A percentile compares a stretch with the other conserved stretches of the same genome.
phyloP scores from a whole-genome alignment of 495 filamentous ascomycete genomes.

The Neurospora discreta region DNA sequence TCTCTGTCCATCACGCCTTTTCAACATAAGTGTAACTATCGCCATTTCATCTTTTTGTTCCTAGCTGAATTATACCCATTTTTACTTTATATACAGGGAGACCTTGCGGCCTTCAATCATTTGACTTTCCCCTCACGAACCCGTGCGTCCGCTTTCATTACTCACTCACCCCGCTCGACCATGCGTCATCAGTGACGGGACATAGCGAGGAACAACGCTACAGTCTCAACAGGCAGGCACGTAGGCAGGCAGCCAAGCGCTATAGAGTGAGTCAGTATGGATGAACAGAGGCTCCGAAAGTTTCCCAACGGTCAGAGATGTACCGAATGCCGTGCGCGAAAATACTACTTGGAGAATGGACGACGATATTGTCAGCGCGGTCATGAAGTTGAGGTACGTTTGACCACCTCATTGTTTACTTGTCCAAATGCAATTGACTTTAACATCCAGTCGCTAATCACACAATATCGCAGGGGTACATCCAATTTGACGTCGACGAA shows the following conservation, averaged over 20 bases:
- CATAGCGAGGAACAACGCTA: not conserved
- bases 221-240: not conserved
- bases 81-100: not conserved
- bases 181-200: not conserved
- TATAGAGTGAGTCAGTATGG: not conserved
- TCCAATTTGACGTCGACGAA: conserved; percentile 54
- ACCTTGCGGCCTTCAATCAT: not conserved
- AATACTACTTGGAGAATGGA: conserved; percentile 39
- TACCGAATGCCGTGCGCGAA: conserved; percentile 35
- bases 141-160: not conserved
- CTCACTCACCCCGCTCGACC: not conserved
- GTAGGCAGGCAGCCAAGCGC: not conserved
- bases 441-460: not conserved
- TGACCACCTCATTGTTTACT: not conserved
- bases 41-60: not conserved
- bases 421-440: not conserved
- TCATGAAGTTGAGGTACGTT: conserved; percentile 36
- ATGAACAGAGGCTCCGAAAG: conserved; percentile 6
- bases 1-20: not conserved
- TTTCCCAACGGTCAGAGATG: conserved; percentile 33
- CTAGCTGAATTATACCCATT: not conserved
- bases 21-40: not conserved
- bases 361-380: conserved; percentile 42
- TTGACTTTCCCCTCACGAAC: not conserved
- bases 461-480: conserved; percentile 23